Evolutionary conservation across 179 eudicot genomes (phyloP).

Genomic region (Silene coronaria): DNA sequence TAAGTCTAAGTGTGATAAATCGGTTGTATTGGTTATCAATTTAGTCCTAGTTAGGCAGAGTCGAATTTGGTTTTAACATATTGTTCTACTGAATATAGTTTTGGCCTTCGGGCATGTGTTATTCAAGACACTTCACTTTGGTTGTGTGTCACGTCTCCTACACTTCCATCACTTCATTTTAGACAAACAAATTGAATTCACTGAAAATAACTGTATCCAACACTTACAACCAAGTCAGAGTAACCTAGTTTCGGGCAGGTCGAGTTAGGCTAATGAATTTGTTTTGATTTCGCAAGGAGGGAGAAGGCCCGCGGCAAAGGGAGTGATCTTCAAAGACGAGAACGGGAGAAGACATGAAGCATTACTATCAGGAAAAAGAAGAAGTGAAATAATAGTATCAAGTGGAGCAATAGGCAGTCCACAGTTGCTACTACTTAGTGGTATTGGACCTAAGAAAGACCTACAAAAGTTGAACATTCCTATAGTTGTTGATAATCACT

Average conservation of each 20-base stretch:
- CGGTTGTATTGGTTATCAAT: no score
- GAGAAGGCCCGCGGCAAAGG: slow-evolving; percentile 62
- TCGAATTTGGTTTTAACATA: no score
- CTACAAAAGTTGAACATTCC: slow-evolving; percentile 60
- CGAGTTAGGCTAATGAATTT: neutral
- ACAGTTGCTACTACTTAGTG: slow-evolving; percentile 77
- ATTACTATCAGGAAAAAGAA: slow-evolving; percentile 33
- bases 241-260: no score
- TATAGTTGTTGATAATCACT: slow-evolving; percentile 55
- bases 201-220: no score
- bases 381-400: slow-evolving; percentile 75
- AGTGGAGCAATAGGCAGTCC: slow-evolving; percentile 93
- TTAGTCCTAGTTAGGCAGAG: no score
- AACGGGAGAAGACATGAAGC: slow-evolving; percentile 59
- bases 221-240: no score
- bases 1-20: no score
- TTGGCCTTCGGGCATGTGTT: no score
- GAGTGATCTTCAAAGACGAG: slow-evolving; percentile 87
- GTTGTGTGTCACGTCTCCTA: neutral
- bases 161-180: no score
- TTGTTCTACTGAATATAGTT: no score
- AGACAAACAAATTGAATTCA: no score
- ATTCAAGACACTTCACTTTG: neutral
- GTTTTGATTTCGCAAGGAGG: slow-evolving; percentile 25
- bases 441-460: slow-evolving; percentile 75